Percentiles rank a stretch among this genome's conserved stretches.
These are phyloP conservation scores for Fusarium proliferatum DNA, from an alignment of 2,329 filamentous ascomycete genomes.

Conservation along the genomic window DNA sequence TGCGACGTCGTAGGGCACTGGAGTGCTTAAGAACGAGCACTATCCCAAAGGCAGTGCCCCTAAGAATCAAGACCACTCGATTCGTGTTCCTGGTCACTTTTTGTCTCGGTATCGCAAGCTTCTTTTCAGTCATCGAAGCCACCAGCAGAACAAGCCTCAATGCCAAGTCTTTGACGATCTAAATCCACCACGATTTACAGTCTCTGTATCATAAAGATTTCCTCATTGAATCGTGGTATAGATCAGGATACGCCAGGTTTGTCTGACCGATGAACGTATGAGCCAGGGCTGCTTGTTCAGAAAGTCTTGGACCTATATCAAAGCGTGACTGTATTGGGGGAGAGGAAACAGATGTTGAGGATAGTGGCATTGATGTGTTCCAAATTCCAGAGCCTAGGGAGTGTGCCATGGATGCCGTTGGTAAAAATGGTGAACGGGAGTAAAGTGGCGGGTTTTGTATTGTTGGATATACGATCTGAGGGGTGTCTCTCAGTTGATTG, in stretches of 20 bases:
- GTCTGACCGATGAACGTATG: neutral
- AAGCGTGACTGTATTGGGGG: neutral
- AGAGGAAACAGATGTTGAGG: neutral
- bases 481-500: neutral
- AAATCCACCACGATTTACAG: neutral
- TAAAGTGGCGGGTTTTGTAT: neutral
- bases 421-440: neutral
- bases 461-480: neutral
- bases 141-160: neutral
- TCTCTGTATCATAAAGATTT: neutral
- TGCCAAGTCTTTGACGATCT: neutral
- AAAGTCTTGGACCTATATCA: neutral
- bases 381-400: neutral
- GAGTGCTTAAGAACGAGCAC: neutral
- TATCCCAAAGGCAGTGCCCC: too few species aligned
- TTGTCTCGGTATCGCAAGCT: neutral
- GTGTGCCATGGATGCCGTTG: rapidly evolving
- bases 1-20: rapidly evolving
- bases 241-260: neutral
- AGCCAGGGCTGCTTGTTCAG: neutral
- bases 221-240: neutral
- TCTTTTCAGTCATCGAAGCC: neutral
- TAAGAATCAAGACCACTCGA: neutral
- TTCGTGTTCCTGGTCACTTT: too few species aligned
- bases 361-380: neutral